Evolutionary conservation across 495 filamentous ascomycete species (phyloP), one percentile per base, ranked within the genome.

Genomic region (Penicillium lividum): DNA sequence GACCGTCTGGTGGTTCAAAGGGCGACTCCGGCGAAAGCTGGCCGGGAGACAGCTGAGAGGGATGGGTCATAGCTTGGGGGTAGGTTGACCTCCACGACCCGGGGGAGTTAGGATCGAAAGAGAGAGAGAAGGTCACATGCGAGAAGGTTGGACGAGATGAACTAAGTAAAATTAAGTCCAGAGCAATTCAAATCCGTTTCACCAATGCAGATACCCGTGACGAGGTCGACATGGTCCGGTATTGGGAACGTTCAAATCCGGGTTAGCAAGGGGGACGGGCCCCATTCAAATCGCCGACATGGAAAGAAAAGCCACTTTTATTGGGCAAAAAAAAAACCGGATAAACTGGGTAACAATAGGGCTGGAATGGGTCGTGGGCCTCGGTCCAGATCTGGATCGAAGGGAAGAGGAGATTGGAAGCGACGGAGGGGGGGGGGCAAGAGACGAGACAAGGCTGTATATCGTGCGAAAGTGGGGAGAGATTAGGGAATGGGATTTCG

Each of bases 1-100:
- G 73, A 54, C 74, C 72, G 60, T 80, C 74, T 9, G 76, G 72
- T 33, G 62, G 61, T 25, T 74, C 71, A 22, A 69, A 59, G 38
- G 51, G 51, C 22, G 59, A 64, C 22, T 68, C 67, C 22, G 67
- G 67, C 28, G 70, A 68, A 34, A 60, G 65, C 31, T 64, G 63
- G 49, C 57, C 62, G 47, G 46, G 13, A 27, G 50, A 53, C 44
- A 54, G 53, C 25, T 58, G 56, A 16, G 61, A 57, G 49, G 59
- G 65, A 38, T 63, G 49, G 56, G 55, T 62, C 67, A 70, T 70
- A 58, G 56, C 44, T 63, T 25, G 30, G 15, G 13, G 38, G 40
- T 18, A 29, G 34, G 38, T 44, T 16, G 27, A 53, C 29, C 43
- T 48, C 43, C 57, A 53, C 15, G 51, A 40, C 38, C 38, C 38